Evolutionary conservation across 306 rosid genomes (phyloP), one percentile per base, ranked within the genome.

Genomic region (Sechiopsis laciniata): DNA sequence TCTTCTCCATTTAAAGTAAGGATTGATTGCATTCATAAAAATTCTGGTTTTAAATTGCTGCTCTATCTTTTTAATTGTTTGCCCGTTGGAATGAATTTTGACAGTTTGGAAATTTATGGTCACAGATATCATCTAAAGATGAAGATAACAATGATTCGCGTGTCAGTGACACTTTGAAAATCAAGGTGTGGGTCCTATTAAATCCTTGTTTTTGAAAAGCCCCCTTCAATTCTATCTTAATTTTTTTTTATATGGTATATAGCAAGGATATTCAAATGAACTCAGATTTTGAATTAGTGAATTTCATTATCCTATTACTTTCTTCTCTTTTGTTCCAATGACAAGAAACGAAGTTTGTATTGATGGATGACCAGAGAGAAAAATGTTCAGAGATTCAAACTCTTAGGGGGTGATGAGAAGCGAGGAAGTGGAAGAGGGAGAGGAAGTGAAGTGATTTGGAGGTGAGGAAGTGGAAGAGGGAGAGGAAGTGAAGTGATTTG

Each of bases 1-100:
- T 71, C 84, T 2, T 57, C 69, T 16, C 81, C 89, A 65, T 67
- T 72, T 55, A 87, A 87, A 75, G 93, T 85, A 81, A 74, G 91
- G 76, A 77, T 62, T 55, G 35, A 68, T 79, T 58, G 68, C 54
- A 62, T 32, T 20, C 40, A n/a, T 21, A 57, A 7, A 1, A 29
- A 53, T 71, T 15, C 63, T 54, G 32, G 55, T 56, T 55, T 48
- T 37, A 10, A 42, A 10, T 42, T 37, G 67, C 63, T 21, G 56
- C 42, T 56, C 8, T 21, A 16, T 57, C 24, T 56, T 58, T 40
- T 21, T 17, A 59, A 37, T 73, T 32, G 74, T 74, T 72, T 37
- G 45, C 71, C 35, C 78, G 65, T 57, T 80, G 74, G 73, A 72
- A 73, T 73, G 60, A 76, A 42, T 74, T 60, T 76, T 78, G 74